These are phyloP conservation scores for Zopfochytrium polystomum DNA, from an alignment of 371 early-diverging fungal species.

Conservation along the genomic window DNA sequence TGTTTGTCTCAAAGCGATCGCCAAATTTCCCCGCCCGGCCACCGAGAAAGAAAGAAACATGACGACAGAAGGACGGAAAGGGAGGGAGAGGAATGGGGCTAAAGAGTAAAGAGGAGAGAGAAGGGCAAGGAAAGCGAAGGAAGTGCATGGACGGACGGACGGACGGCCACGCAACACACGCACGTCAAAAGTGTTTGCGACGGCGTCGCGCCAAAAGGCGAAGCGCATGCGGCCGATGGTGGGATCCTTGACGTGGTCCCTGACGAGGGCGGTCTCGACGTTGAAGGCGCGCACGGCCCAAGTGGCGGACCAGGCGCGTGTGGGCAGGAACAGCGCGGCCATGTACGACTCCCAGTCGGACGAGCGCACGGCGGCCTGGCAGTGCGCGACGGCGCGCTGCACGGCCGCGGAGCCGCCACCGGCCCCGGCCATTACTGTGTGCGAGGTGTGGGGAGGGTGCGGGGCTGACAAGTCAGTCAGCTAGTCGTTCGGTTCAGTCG, in stretches of 20 bases:
- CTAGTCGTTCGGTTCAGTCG: too few species aligned
- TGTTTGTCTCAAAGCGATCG: background rate
- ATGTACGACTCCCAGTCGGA: constrained; percentile 76
- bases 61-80: background rate
- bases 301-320: constrained; percentile 55
- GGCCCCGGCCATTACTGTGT: too few species aligned
- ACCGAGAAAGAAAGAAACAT: background rate
- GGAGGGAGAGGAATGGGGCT: too few species aligned
- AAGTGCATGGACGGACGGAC: too few species aligned
- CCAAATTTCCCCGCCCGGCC: too few species aligned
- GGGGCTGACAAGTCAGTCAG: too few species aligned
- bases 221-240: constrained; percentile 73
- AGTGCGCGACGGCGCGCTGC: background rate
- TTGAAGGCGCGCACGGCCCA: constrained; percentile 86
- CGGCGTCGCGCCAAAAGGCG: constrained; percentile 64
- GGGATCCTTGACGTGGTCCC: constrained; percentile 60
- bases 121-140: too few species aligned
- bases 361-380: constrained; percentile 18
- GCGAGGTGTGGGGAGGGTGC: too few species aligned
- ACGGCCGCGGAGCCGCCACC: background rate
- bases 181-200: constrained; percentile 69
- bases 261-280: constrained; percentile 76
- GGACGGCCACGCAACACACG: constrained; percentile 12
- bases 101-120: too few species aligned
- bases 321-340: constrained; percentile 70